Evolutionary conservation across 352 stramenopile species (phyloP), one percentile per base, ranked within the genome.

Genomic region (Discostella stelligera): DNA sequence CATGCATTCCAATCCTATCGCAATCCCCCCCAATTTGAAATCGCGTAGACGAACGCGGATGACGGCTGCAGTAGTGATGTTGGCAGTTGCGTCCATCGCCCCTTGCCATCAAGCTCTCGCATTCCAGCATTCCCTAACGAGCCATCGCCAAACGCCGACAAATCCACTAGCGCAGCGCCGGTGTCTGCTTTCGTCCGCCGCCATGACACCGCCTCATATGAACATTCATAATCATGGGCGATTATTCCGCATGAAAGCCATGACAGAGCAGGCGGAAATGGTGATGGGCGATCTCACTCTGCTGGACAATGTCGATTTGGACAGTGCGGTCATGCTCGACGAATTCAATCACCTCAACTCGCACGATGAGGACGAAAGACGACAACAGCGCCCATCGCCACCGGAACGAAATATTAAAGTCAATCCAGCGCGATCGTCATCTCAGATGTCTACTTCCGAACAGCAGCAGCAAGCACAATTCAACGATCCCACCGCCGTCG

Each of bases 201-300:
- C 18, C 21, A 48, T 55, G 27, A n/a, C 44, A 25, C n/a, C 66
- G 23, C 46, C 39, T 11, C 37, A 20, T 14, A n/a, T 39, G 16
- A 30, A 20, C 3, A 11, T n/a, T 21, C 25, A 39, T 3, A 50
- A 20, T 6, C 61, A 39, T 9, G 16, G 30, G 16, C 16, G 9
- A 61, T 61, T 46, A 48, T 60, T 70, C 9, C 20, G 4, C 16
- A 61, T 70, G 62, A 23, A 37, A 10, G 7, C 62, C 62, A 70
- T 70, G 62, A 70, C 41, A 16, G 62, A 61, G 62, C 44, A 56
- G 18, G 50, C 63, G 16, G 74, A 69, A 23, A 63, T 37, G 21
- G 16, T 50, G 3, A 21, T 74, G 18, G 55, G 37, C 6, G 65
- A 63, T 54, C 46, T 66, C 25, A 18, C 49, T 13, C 25, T 49